A percentile compares a stretch with the other conserved stretches of the same genome.
Conservation (phyloP, 441 rosid genomes). For the Rhodomyrtus psidioides region DNA sequence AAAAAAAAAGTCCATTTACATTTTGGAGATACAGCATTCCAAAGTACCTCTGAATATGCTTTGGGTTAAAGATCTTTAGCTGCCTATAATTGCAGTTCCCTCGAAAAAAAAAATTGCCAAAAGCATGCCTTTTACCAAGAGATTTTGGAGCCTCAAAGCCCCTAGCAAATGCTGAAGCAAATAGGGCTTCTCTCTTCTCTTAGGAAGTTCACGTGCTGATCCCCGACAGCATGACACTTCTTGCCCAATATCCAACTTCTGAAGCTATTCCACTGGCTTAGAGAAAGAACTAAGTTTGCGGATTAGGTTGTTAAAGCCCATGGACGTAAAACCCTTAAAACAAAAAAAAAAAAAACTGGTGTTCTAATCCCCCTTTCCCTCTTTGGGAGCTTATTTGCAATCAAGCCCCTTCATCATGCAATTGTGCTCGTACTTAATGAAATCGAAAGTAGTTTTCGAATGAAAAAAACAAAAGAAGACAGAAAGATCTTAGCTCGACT, state of each 20-base stretch:
- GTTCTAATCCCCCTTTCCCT: not conserved
- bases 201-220: not conserved
- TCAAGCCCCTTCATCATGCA: not conserved
- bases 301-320: not conserved
- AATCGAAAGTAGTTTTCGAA: not conserved
- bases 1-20: no score
- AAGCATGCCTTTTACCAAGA: no score
- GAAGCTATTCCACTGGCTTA: not conserved
- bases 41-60: no score
- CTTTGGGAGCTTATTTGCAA: not conserved
- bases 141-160: no score
- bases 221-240: not conserved
- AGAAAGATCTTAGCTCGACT: no score
- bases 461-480: no score
- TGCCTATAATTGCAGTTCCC: no score
- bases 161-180: no score
- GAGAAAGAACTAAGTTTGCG: not conserved
- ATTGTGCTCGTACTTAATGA: not conserved
- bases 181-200: not conserved
- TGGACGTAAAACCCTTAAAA: not conserved
- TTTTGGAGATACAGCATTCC: no score
- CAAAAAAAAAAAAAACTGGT: not conserved
- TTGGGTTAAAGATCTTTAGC: no score
- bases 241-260: not conserved
- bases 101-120: no score